Evolutionary conservation across 371 early-diverging fungal genomes (phyloP), one percentile per base, ranked within the genome.

Genomic region (Lichtheimia hyalospora): DNA sequence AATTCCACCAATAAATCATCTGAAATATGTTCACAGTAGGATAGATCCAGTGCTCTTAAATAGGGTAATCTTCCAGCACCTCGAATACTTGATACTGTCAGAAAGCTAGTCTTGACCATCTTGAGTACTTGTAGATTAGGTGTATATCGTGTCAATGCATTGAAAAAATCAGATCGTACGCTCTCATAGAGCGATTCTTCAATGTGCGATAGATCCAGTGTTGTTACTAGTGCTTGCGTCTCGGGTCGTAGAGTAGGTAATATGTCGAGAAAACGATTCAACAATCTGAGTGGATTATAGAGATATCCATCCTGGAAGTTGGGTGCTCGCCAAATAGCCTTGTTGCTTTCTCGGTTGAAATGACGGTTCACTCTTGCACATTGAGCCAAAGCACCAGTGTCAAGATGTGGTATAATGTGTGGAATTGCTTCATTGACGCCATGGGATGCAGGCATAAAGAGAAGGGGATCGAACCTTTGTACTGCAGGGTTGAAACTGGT

Each of bases 161-260:
- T 60, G 34, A 74, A 70, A 46, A 75, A 70, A n/a, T 61, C n/a
- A 2, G 69, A 58, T 14, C 61, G 60, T 1, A 72, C 68, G 21
- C 57, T 65, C 7, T 70, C 73, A 56, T 75, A 75, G 2, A 72
- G 46, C 12, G 59, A 54, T 40, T 71, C 73, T 52, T 75, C 64
- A 2, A 75, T 62, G 4, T 42, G 44, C 1, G 63, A 56, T 10
- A 75, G 18, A 23, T 75, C 63, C 6, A 75, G 20, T n/a, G 57
- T 21, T 12, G 50, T 40, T 12, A 75, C 58, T 18, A 41, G 39
- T 5, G 39, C 21, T n/a, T 49, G 42, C 10, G 62, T 60, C 18
- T 43, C 13, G 0, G 24, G 49, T 21, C 57, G 52, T 15, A 66
- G 20, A 3, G 28, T n/a, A 6, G 74, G 74, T 18, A 74, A 42